Evolutionary conservation across 768 basidiomycete species (phyloP).

Genomic region (Calocybe gangraenosa): DNA sequence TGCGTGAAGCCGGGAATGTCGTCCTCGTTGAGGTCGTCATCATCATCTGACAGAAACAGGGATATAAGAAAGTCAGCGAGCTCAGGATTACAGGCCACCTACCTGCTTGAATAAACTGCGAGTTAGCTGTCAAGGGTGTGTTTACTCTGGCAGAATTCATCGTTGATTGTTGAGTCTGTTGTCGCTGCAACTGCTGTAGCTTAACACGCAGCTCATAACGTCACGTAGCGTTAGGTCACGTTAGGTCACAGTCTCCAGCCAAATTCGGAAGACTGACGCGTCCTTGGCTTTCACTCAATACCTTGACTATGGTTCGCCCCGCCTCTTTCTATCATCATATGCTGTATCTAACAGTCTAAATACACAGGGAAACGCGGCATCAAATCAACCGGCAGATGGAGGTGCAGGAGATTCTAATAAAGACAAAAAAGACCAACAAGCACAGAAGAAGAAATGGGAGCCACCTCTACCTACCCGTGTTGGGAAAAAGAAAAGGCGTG

Average conservation of each 20-base stretch:
- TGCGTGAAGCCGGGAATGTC: conserved; percentile 77
- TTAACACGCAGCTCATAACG: conserved; percentile 13
- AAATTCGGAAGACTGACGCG: conserved; percentile 49
- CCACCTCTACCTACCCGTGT: conserved; percentile 95
- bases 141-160: conserved; percentile 34
- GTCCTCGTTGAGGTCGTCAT: conserved; percentile 81
- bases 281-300: conserved; percentile 24
- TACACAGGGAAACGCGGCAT: conserved; percentile 69
- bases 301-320: conserved; percentile 10
- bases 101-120: conserved; percentile 84
- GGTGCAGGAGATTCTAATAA: conserved; percentile 30
- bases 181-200: conserved; percentile 27
- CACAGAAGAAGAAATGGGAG: conserved; percentile 94
- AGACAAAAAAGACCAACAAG: conserved; percentile 50
- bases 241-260: conserved; percentile 25
- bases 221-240: conserved; percentile 22
- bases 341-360: not conserved
- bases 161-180: conserved; percentile 5
- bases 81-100: conserved; percentile 5
- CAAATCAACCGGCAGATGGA: conserved; percentile 46
- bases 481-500: conserved; percentile 94
- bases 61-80: not conserved
- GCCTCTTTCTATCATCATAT: not conserved
- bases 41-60: conserved; percentile 47
- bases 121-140: conserved; percentile 56